Conservation (phyloP, 352 stramenopile genomes). For the Peronospora tabacina region DNA sequence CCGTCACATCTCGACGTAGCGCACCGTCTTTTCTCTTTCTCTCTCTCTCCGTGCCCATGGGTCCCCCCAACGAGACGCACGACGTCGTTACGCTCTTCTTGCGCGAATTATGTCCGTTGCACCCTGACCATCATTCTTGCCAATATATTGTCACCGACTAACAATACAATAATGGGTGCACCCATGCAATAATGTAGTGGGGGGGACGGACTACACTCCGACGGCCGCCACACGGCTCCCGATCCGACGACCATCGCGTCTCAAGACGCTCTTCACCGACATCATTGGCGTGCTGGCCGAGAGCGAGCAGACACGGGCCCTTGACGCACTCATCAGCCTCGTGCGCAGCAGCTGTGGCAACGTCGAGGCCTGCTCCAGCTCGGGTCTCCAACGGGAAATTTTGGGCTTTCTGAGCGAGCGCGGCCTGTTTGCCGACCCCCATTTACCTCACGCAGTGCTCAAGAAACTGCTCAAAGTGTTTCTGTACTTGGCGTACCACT, state of each 20-base stretch:
- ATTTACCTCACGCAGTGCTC: constrained; percentile 49
- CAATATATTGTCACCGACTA: neutral
- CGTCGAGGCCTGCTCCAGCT: constrained; percentile 61
- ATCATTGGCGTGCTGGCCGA: constrained; percentile 65
- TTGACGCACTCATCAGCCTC: constrained; percentile 71
- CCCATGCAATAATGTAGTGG: constrained; percentile 36
- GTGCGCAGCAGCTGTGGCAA: constrained; percentile 71
- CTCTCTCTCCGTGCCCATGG: too few relatives aligned
- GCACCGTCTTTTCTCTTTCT: too few relatives aligned
- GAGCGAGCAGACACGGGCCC: constrained; percentile 51
- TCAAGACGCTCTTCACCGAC: constrained; percentile 54
- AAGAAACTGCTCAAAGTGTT: constrained; percentile 76
- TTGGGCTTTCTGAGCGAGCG: constrained; percentile 61
- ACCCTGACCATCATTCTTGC: neutral
- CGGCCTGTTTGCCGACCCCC: constrained; percentile 53
- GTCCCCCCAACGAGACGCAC: constrained; percentile 19
- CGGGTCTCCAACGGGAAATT: constrained; percentile 67
- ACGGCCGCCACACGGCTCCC: constrained; percentile 47
- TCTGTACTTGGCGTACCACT: constrained; percentile 73
- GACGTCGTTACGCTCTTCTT: constrained; percentile 37
- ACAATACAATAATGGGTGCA: neutral
- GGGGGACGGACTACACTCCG: constrained; percentile 57
- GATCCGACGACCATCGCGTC: constrained; percentile 51
- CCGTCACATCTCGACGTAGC: too few relatives aligned
- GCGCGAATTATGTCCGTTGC: constrained; percentile 36